phyloP scores from a whole-genome alignment of 305 asterid genomes.

The Fraxinus greggii region DNA sequence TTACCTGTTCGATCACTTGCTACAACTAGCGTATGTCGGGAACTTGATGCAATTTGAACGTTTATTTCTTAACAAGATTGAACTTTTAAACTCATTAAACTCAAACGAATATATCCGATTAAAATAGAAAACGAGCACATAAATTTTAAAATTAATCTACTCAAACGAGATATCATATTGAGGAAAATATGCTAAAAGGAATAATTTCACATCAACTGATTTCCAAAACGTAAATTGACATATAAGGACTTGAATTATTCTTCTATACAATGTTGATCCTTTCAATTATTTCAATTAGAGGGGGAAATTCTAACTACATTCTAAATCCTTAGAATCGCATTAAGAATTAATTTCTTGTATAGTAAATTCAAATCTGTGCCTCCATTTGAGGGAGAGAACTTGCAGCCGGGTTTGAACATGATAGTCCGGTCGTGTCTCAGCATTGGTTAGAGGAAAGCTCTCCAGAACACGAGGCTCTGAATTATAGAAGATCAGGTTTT shows the following conservation, averaged over 20 bases:
- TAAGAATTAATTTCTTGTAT: neutral
- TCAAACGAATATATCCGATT: neutral
- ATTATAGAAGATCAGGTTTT: neutral
- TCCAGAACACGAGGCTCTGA: neutral
- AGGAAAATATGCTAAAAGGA: no score
- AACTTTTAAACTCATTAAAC: neutral
- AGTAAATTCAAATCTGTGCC: neutral
- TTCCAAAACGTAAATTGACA: neutral
- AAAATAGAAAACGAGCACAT: no score
- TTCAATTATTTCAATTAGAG: no score
- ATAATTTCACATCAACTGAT: no score
- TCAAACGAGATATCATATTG: neutral
- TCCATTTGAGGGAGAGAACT: neutral
- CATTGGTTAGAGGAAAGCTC: neutral
- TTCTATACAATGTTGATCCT: no score
- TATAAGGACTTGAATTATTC: neutral
- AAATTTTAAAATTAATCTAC: no score
- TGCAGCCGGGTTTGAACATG: neutral
- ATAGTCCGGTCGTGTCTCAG: neutral
- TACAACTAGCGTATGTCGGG: neutral
- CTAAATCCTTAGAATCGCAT: neutral
- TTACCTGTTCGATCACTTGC: neutral
- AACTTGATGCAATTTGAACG: neutral
- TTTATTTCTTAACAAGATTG: no score
- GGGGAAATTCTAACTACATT: neutral